phyloP scores from a whole-genome alignment of 75 land plant genomes.

The Sequoiadendron giganteum region DNA sequence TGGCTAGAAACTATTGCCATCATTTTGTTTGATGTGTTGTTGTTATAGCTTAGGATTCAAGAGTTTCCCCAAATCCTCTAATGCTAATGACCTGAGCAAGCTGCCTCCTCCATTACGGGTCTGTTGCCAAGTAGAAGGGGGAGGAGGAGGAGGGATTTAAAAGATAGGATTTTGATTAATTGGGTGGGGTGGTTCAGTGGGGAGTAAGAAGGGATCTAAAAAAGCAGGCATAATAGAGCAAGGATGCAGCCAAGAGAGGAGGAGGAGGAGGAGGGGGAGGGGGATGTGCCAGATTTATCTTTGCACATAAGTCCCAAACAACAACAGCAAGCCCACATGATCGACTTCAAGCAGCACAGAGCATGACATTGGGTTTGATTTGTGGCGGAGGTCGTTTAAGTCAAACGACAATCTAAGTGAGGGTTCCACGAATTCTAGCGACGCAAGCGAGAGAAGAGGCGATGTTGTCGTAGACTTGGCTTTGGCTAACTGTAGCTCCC shows the following conservation, averaged over 20 bases:
- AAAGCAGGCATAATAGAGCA: no score
- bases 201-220: neutral
- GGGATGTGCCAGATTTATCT: conserved; percentile 42
- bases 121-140: neutral
- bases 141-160: neutral
- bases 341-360: conserved; percentile 12
- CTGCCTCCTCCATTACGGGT: neutral
- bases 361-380: conserved; percentile 9
- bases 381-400: conserved; percentile 7
- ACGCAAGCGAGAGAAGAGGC: no score
- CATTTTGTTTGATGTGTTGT: no score
- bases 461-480: no score
- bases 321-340: neutral
- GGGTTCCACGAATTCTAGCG: no score
- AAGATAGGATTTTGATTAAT: neutral
- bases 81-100: neutral
- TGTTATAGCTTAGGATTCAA: no score
- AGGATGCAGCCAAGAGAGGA: neutral
- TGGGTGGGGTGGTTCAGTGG: neutral
- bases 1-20: no score
- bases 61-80: no score
- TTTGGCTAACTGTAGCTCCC: no score
- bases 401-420: no score
- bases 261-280: neutral
- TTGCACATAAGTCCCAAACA: conserved; percentile 58